Evolutionary conservation across 495 filamentous ascomycete species (phyloP).

Genomic region (Aspergillus haitiensis): DNA sequence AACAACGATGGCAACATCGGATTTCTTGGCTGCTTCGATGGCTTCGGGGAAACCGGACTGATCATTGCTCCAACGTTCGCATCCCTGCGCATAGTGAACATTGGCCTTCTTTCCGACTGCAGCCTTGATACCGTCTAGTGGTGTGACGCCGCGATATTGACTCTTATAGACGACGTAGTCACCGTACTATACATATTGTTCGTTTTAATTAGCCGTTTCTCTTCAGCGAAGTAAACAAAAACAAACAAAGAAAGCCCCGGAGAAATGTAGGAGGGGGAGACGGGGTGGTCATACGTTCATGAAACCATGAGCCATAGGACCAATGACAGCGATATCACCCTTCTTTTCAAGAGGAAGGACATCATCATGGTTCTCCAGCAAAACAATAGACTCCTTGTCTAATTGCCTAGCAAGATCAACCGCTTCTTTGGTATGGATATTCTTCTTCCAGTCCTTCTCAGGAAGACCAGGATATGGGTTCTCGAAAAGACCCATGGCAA

Average conservation of each 20-base stretch:
- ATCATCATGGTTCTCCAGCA: conserved; percentile 66
- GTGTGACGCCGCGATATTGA: conserved; percentile 62
- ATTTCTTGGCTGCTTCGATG: conserved; percentile 58
- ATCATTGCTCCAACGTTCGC: conserved; percentile 70
- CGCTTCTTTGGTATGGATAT: conserved; percentile 58
- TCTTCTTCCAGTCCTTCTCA: conserved; percentile 47
- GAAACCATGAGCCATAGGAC: conserved; percentile 68
- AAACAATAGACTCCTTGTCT: conserved; percentile 67
- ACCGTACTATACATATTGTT: conserved; percentile 50
- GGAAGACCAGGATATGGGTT: conserved; percentile 59
- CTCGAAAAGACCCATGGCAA: conserved; percentile 67
- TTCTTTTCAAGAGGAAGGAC: conserved; percentile 60
- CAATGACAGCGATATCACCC: conserved; percentile 67
- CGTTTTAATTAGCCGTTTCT: not conserved
- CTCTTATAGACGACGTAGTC: conserved; percentile 65
- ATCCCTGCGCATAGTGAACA: conserved; percentile 66
- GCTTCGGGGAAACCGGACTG: conserved; percentile 63
- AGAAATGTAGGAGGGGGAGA: not conserved
- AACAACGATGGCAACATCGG: conserved; percentile 69
- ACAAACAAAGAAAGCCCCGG: conserved; percentile 8
- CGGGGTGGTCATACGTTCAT: conserved; percentile 57
- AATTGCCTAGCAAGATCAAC: conserved; percentile 58
- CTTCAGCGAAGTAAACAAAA: not conserved
- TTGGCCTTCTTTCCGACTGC: conserved; percentile 53
- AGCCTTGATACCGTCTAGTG: conserved; percentile 63